Conservation (phyloP, 345 rosid genomes). For the Microthlaspi erraticum region DNA sequence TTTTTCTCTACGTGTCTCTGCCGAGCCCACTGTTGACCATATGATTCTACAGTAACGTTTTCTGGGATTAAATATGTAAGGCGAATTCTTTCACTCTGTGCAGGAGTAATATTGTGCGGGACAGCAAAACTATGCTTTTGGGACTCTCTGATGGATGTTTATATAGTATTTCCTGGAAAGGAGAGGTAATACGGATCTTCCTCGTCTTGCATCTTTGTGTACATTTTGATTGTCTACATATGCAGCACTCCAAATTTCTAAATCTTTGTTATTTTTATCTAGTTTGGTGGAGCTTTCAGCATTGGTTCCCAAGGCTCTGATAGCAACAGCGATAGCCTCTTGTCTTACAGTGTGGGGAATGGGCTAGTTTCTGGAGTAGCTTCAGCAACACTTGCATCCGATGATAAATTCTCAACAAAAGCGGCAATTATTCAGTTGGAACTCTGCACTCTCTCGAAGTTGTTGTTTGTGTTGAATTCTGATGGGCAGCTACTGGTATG, state of each 20-base stretch:
- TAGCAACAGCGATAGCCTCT: slow-evolving; percentile 45
- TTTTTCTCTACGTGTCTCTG: slow-evolving; percentile 23
- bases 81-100: slow-evolving; percentile 20
- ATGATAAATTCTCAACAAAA: slow-evolving; percentile 45
- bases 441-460: slow-evolving; percentile 67
- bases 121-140: slow-evolving; percentile 72
- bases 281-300: slow-evolving; percentile 86
- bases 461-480: slow-evolving; percentile 73
- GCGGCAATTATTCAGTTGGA: slow-evolving; percentile 71
- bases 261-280: slow-evolving; percentile 28
- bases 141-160: slow-evolving; percentile 92
- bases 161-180: slow-evolving; percentile 92
- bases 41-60: background rate
- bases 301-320: slow-evolving; percentile 50
- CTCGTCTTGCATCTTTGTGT: slow-evolving; percentile 16
- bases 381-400: slow-evolving; percentile 45
- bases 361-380: slow-evolving; percentile 57
- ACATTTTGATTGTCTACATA: background rate
- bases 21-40: slow-evolving; percentile 15
- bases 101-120: slow-evolving; percentile 94
- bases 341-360: slow-evolving; percentile 53
- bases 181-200: slow-evolving; percentile 69
- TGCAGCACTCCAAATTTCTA: background rate
- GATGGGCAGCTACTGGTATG: slow-evolving; percentile 78
- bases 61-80: slow-evolving; percentile 20